A percentile compares a stretch with the other conserved stretches of the same genome.
These are phyloP conservation scores for Boletus bicolor DNA, from an alignment of 768 basidiomycete genomes.

Conservation along the genomic window DNA sequence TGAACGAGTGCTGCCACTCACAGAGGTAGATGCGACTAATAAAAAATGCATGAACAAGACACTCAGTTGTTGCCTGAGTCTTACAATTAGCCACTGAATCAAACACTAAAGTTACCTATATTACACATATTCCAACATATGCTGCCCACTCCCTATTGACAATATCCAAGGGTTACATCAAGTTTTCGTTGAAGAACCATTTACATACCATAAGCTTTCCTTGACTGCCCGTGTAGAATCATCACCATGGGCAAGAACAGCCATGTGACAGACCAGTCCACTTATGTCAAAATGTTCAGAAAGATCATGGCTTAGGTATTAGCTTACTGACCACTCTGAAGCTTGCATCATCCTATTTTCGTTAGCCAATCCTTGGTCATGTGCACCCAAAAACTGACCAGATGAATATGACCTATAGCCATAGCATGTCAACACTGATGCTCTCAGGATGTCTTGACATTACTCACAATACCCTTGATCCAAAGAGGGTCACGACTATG, in stretches of 20 bases:
- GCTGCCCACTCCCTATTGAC: constrained; percentile 10
- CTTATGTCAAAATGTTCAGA: constrained; percentile 2
- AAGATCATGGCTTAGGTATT: not conserved
- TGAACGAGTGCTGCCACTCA: constrained; percentile 2
- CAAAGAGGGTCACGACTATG: constrained; percentile 19
- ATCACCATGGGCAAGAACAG: constrained; percentile 1
- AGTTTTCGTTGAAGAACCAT: not conserved
- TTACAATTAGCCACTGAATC: constrained; percentile 1
- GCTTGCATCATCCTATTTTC: constrained; percentile 20
- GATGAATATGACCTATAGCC: constrained; percentile 15
- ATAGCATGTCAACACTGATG: not conserved
- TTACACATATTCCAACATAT: constrained; percentile 20
- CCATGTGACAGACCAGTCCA: constrained; percentile 9
- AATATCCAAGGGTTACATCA: not conserved
- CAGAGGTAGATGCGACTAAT: constrained; percentile 22
- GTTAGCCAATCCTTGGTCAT: not conserved
- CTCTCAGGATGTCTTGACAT: not conserved
- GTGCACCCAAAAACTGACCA: constrained; percentile 16
- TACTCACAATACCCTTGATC: constrained; percentile 22
- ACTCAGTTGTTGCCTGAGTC: constrained; percentile 15
- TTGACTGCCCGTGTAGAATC: not conserved
- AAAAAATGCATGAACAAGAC: constrained; percentile 25
- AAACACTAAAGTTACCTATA: not conserved
- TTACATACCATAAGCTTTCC: constrained; percentile 6
- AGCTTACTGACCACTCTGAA: constrained; percentile 10